A percentile compares a stretch with the other conserved stretches of the same genome.
These are phyloP conservation scores for Tanacetum coccineum DNA, from an alignment of 129 eudicot species.

Conservation along the genomic window DNA sequence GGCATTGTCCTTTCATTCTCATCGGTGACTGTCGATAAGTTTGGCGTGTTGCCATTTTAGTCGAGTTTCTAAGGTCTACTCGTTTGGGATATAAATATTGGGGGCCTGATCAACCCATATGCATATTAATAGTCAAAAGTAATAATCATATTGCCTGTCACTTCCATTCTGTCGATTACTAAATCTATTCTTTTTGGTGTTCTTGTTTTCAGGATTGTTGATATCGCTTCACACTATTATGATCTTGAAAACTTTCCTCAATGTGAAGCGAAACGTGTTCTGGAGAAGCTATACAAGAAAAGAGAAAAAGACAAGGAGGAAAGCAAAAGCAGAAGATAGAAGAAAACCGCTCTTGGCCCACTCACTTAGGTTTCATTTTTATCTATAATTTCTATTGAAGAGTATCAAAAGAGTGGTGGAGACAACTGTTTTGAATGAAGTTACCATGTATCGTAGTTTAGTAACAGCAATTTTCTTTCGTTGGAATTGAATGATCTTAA, in stretches of 20 bases:
- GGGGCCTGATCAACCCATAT: too few species aligned
- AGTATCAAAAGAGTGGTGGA: not conserved
- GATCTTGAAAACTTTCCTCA: conserved; percentile 85
- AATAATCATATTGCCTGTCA: too few species aligned
- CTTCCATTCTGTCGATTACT: too few species aligned
- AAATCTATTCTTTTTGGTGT: not conserved
- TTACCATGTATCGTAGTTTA: conserved; percentile 27
- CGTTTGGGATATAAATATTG: too few species aligned
- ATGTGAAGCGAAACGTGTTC: conserved; percentile 86
- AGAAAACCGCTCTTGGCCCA: not conserved
- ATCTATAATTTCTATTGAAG: conserved; percentile 7
- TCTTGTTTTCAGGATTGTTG: conserved; percentile 61
- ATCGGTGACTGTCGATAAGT: not conserved
- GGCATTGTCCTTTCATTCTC: not conserved
- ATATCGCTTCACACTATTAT: conserved; percentile 84
- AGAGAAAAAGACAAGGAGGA: conserved; percentile 72
- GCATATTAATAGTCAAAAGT: too few species aligned
- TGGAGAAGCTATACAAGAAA: conserved; percentile 81
- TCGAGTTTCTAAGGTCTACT: too few species aligned
- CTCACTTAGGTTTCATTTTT: conserved; percentile 6
- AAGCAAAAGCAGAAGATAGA: conserved; percentile 42
- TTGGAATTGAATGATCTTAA: conserved; percentile 22
- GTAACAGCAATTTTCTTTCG: conserved; percentile 19
- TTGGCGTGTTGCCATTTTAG: too few species aligned
- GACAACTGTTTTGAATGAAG: conserved; percentile 7